phyloP scores from a whole-genome alignment of 768 basidiomycete species.

The Amanita rimosa region DNA sequence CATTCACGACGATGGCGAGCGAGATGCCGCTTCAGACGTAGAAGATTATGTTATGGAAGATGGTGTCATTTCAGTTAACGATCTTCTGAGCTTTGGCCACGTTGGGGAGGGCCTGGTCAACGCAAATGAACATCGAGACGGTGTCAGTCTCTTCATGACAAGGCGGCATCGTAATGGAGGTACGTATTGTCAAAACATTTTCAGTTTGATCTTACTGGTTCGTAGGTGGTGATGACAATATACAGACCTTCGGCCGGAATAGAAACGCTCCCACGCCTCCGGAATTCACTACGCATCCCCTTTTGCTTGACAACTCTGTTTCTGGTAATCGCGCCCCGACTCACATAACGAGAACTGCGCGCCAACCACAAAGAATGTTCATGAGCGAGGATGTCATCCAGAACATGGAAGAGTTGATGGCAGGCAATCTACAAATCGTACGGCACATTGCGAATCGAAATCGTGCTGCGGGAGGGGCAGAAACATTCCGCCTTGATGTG shows the following conservation, averaged over 20 bases:
- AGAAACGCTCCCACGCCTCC: conserved; percentile 42
- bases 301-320: conserved; percentile 56
- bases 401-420: conserved; percentile 74
- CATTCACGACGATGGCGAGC: conserved; percentile 52
- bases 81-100: conserved; percentile 29
- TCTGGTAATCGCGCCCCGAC: conserved; percentile 29
- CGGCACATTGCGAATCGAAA: conserved; percentile 69
- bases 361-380: conserved; percentile 47
- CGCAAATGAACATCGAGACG: conserved; percentile 28
- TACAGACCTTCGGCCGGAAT: conserved; percentile 53
- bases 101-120: conserved; percentile 43
- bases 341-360: conserved; percentile 34
- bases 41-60: conserved; percentile 42
- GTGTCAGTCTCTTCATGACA: conserved; percentile 36
- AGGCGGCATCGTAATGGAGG: conserved; percentile 42
- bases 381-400: conserved; percentile 52
- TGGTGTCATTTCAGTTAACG: conserved; percentile 28
- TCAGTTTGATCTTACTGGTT: conserved; percentile 5
- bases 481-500: conserved; percentile 71
- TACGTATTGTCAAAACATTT: conserved; percentile 14
- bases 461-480: conserved; percentile 38
- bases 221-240: conserved; percentile 37
- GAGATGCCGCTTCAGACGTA: conserved; percentile 53
- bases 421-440: conserved; percentile 72
- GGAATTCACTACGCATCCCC: conserved; percentile 72